A percentile compares a stretch with the other conserved stretches of the same genome.
These are phyloP conservation scores for Leccinum angustisporum DNA, from an alignment of 1,284 basidiomycete genomes.

Conservation along the genomic window DNA sequence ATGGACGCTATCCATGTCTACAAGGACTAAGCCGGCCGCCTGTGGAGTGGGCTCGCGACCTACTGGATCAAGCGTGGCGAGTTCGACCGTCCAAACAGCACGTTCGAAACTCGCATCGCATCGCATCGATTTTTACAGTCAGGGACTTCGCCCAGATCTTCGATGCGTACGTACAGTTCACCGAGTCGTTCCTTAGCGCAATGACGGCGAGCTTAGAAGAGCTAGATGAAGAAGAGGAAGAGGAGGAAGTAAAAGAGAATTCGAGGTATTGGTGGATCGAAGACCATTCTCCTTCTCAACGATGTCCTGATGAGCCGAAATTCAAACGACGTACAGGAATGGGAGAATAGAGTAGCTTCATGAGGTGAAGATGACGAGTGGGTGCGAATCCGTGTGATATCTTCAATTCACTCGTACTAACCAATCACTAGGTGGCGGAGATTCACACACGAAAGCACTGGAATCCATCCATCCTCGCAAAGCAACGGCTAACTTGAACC, in stretches of 20 bases:
- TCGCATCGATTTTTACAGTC: conserved; percentile 78
- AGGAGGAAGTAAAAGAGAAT: conserved; percentile 77
- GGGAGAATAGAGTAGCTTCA: conserved; percentile 97
- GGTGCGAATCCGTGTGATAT: conserved; percentile 39
- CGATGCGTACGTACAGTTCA: conserved; percentile 94
- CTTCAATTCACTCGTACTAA: conserved; percentile 8
- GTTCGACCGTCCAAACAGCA: conserved; percentile 84
- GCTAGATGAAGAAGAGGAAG: conserved; percentile 71
- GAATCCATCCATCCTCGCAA: conserved; percentile 88
- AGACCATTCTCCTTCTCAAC: conserved; percentile 91
- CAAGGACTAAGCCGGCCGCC: conserved; percentile 93
- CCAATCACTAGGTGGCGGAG: conserved; percentile 70
- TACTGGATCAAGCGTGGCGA: conserved; percentile 99
- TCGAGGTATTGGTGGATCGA: conserved; percentile 94
- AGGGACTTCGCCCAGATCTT: conserved; percentile 99
- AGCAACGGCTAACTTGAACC: conserved; percentile 89
- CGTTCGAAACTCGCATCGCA: conserved; percentile 87
- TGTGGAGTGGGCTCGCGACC: conserved; percentile 96
- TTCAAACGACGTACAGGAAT: conserved; percentile 98
- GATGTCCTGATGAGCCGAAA: conserved; percentile 93
- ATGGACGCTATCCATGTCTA: conserved; percentile 51
- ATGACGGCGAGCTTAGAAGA: conserved; percentile 85
- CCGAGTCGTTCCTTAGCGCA: conserved; percentile 87
- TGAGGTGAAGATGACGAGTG: conserved; percentile 94
- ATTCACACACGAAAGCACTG: conserved; percentile 90